Evolutionary conservation across 176 grass and related monocot species (phyloP).

Genomic region (Cenchrus purpureus): DNA sequence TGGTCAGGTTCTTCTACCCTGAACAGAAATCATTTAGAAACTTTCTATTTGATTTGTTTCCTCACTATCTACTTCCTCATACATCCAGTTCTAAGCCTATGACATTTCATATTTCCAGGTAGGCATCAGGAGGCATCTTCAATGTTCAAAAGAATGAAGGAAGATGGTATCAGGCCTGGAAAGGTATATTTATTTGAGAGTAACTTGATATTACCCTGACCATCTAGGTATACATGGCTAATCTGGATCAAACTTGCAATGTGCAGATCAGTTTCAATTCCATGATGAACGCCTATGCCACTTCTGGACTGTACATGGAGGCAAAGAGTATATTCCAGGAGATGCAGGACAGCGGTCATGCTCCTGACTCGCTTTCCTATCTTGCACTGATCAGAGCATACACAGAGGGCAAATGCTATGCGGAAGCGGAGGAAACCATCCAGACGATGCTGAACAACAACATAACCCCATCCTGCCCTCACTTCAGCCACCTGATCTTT

Average conservation of each 20-base stretch:
- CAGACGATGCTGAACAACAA: slow-evolving; percentile 51
- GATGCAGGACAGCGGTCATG: slow-evolving; percentile 54
- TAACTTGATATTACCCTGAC: neutral
- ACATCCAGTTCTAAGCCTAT: slow-evolving; percentile 12
- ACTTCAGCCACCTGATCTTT: slow-evolving; percentile 82
- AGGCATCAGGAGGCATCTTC: slow-evolving; percentile 64
- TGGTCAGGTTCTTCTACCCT: slow-evolving; percentile 44
- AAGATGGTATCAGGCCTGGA: slow-evolving; percentile 82
- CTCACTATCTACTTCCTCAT: neutral
- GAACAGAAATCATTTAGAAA: neutral
- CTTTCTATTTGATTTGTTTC: neutral
- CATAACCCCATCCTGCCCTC: slow-evolving; percentile 57
- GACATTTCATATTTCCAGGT: slow-evolving; percentile 50
- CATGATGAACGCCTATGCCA: slow-evolving; percentile 83
- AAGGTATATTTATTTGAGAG: slow-evolving; percentile 47
- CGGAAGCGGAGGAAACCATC: slow-evolving; percentile 63
- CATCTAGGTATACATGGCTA: neutral
- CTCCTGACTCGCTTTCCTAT: slow-evolving; percentile 73
- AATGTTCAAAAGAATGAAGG: slow-evolving; percentile 84
- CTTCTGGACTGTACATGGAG: slow-evolving; percentile 59
- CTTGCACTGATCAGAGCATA: slow-evolving; percentile 65
- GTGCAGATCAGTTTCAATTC: slow-evolving; percentile 89
- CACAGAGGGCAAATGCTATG: slow-evolving; percentile 54
- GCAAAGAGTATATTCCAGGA: slow-evolving; percentile 65
- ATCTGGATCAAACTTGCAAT: slow-evolving; percentile 27